These are phyloP conservation scores for Debaryomycetaceae sp. DNA, from an alignment of 1,139 yeast species.

Conservation along the genomic window DNA sequence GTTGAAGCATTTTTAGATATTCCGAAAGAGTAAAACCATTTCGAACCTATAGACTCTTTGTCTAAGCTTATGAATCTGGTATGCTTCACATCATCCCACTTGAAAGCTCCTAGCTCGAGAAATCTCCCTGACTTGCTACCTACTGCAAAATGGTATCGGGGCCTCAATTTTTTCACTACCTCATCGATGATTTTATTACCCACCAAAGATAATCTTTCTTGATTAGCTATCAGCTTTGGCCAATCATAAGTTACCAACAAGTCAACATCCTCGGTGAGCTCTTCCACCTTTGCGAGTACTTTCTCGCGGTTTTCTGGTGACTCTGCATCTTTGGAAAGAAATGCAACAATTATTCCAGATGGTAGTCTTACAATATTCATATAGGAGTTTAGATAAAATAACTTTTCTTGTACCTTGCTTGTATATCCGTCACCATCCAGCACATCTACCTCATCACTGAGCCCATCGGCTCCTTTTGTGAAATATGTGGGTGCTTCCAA, in stretches of 20 bases:
- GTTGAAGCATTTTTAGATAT: slow-evolving; percentile 21
- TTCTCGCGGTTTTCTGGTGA: slow-evolving; percentile 13
- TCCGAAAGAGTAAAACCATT: slow-evolving; percentile 76
- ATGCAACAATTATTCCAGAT: slow-evolving; percentile 48
- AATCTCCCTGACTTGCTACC: slow-evolving; percentile 49
- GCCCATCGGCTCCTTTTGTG: slow-evolving; percentile 20
- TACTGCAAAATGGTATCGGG: slow-evolving; percentile 64
- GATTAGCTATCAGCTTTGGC: slow-evolving; percentile 50
- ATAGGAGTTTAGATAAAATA: slow-evolving; percentile 16
- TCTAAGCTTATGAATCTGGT: slow-evolving; percentile 67
- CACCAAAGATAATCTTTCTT: slow-evolving; percentile 33
- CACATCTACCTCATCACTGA: slow-evolving; percentile 6
- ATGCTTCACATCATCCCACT: slow-evolving; percentile 39
- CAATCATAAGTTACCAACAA: slow-evolving; percentile 57
- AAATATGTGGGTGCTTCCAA: slow-evolving; percentile 29
- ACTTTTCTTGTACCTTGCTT: slow-evolving; percentile 18
- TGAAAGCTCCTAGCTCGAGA: slow-evolving; percentile 57
- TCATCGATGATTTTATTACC: slow-evolving; percentile 43
- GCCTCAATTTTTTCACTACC: slow-evolving; percentile 42
- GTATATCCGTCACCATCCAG: slow-evolving; percentile 4
- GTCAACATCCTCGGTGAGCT: slow-evolving; percentile 34
- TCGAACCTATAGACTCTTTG: slow-evolving; percentile 50
- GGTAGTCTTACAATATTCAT: slow-evolving; percentile 37
- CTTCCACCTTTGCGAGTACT: not conserved
- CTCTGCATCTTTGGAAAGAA: slow-evolving; percentile 29